These are phyloP conservation scores for Aphanocladium album DNA, from an alignment of 2,329 filamentous ascomycete genomes.

Conservation along the genomic window DNA sequence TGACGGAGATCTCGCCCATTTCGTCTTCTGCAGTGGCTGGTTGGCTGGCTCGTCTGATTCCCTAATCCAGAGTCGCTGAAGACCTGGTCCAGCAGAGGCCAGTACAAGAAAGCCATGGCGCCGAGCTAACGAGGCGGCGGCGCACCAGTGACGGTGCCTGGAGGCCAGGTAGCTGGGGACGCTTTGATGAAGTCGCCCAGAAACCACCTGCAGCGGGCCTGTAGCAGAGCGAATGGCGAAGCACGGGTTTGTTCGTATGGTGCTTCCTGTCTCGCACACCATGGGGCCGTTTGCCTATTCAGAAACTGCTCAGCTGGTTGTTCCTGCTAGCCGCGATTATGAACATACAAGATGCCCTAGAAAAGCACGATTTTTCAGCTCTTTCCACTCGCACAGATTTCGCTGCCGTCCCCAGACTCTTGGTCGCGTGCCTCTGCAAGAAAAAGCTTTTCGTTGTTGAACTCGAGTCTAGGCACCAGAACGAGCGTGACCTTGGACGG, in stretches of 20 bases:
- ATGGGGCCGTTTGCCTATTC: too few relatives aligned
- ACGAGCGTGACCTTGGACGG: not conserved
- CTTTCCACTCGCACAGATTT: not conserved
- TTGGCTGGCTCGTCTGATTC: constrained; percentile 7
- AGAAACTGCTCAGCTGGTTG: not conserved
- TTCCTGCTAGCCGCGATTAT: not conserved
- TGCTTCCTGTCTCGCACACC: not conserved
- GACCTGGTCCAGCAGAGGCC: not conserved
- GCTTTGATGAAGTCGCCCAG: not conserved
- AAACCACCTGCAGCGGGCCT: not conserved
- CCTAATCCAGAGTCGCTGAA: not conserved
- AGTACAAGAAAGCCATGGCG: not conserved
- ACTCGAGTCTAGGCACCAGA: too few relatives aligned
- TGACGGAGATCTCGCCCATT: not conserved
- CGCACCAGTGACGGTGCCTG: not conserved
- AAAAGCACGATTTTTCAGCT: not conserved
- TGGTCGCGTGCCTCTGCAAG: not conserved
- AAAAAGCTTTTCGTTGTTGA: not conserved
- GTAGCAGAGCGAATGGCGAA: not conserved
- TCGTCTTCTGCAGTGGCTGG: not conserved
- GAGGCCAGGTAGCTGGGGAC: not conserved
- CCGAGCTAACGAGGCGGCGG: not conserved
- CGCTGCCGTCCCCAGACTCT: not conserved
- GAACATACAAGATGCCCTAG: not conserved
- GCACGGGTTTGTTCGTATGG: not conserved